Evolutionary conservation across 306 rosid species (phyloP), one percentile per base, ranked within the genome.

Genomic region (Fragaria ananassa): DNA sequence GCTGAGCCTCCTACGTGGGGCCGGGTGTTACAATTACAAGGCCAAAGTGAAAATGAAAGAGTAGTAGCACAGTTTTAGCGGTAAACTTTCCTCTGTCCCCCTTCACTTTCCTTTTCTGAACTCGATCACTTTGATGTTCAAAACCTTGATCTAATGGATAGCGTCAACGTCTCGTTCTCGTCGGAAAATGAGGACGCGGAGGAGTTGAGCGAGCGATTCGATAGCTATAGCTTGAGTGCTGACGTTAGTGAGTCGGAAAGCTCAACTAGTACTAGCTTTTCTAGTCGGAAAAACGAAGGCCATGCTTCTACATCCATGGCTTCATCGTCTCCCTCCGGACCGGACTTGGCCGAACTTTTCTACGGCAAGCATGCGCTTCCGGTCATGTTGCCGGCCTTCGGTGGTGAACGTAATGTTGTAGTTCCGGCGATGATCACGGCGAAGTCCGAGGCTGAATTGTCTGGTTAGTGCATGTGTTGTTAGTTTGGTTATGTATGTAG

Each of bases 181-280:
- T 81, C 88, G 34, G 88, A 74, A 27, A 86, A 74, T 35, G 83
- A 83, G 17, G 85, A 79, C 12, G n/a, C 68, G 66, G 72, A 79
- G 46, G 54, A n/a, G 53, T 29, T 71, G 60, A 70, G 82, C 58
- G 84, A 83, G 68, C 61, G 82, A 39, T 78, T 79, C 76, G 81
- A 79, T 75, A 78, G 74, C 45, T 81, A 81, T 85, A 81, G 83
- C 64, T 46, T 78, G 18, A 85, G 88, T 70, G 83, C 84, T 5
- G 86, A 84, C 51, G 86, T 75, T 14, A 84, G 88, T 54, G 83
- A 80, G 77, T 86, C 81, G n/a, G 84, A 76, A 70, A 81, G 83
- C 68, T 79, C 78, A 15, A 70, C 83, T 51, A 42, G 46, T 19
- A 35, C 70, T 19, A 64, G 72, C 60, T 77, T 80, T 77, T 81